A percentile compares a stretch with the other conserved stretches of the same genome.
Conservation (phyloP, 352 stramenopile species). For the Pythium rhizo-oryzae region DNA sequence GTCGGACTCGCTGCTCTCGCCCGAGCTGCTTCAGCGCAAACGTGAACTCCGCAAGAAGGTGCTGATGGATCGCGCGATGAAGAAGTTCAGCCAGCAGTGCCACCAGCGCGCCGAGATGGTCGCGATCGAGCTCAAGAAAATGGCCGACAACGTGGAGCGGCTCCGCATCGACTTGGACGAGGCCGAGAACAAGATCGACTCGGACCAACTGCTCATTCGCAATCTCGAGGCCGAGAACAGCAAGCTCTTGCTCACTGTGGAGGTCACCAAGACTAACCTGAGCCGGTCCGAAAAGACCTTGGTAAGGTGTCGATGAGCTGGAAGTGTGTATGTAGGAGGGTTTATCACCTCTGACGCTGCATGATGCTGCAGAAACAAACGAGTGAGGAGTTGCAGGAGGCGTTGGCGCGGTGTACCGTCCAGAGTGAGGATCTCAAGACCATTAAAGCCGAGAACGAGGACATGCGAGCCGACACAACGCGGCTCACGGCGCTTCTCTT, state of each 20-base stretch:
- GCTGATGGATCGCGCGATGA: conserved; percentile 72
- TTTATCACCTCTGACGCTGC: no score
- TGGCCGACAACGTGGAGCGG: conserved; percentile 44
- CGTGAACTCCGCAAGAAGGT: conserved; percentile 70
- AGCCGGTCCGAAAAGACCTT: conserved; percentile 48
- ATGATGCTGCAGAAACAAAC: conserved; percentile 43
- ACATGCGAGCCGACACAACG: conserved; percentile 53
- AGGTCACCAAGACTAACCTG: conserved; percentile 60
- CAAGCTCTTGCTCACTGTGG: conserved; percentile 67
- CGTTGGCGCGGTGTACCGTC: conserved; percentile 31
- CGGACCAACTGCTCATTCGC: conserved; percentile 60
- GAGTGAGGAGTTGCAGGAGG: conserved; percentile 54
- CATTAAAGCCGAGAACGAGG: conserved; percentile 37
- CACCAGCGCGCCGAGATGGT: conserved; percentile 63
- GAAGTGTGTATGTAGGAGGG: no score
- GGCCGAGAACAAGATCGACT: conserved; percentile 76
- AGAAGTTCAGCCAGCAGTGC: conserved; percentile 69
- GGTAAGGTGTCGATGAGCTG: conserved; percentile 26
- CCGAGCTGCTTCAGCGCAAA: conserved; percentile 73
- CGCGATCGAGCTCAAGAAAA: conserved; percentile 55
- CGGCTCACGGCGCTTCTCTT: conserved; percentile 62
- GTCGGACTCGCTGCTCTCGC: conserved; percentile 40
- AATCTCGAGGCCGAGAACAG: conserved; percentile 63
- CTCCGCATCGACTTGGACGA: conserved; percentile 61
- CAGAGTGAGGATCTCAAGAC: conserved; percentile 41